These are phyloP conservation scores for Plectosphaerella sp. DNA, from an alignment of 2,329 filamentous ascomycete genomes.

Conservation along the genomic window DNA sequence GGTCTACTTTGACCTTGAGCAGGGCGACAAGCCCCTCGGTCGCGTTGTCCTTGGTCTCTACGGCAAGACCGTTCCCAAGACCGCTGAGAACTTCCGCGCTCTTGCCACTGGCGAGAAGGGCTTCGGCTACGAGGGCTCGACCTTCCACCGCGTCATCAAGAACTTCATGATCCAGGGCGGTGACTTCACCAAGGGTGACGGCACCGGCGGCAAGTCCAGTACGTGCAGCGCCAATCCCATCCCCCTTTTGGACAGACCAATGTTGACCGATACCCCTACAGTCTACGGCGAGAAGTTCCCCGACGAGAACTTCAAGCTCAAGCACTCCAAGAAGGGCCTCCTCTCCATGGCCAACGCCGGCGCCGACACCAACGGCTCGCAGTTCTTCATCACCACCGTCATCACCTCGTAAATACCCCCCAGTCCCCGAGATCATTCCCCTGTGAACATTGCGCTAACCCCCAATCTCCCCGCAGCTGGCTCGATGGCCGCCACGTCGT, in stretches of 20 bases:
- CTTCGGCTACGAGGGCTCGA: conserved; percentile 75
- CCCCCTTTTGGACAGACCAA: no score
- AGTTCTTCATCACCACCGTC: conserved; percentile 88
- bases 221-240: conserved; percentile 26
- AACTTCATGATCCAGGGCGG: conserved; percentile 89
- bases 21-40: conserved; percentile 70
- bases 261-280: conserved; percentile 19
- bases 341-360: conserved; percentile 85
- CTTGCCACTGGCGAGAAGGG: conserved; percentile 83
- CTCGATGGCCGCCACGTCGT: conserved; percentile 82
- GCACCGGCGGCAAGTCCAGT: conserved; percentile 83
- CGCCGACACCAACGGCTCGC: conserved; percentile 81
- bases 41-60: conserved; percentile 79
- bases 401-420: conserved; percentile 58
- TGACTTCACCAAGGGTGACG: conserved; percentile 79
- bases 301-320: conserved; percentile 94
- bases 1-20: conserved; percentile 82
- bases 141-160: conserved; percentile 89
- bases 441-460: conserved; percentile 5
- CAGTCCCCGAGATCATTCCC: conserved; percentile 1
- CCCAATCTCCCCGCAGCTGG: conserved; percentile 47
- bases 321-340: conserved; percentile 80
- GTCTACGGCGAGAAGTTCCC: conserved; percentile 80
- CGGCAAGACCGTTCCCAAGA: conserved; percentile 81
- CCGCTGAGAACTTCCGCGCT: conserved; percentile 69